phyloP scores from a whole-genome alignment of 1,284 basidiomycete species.

The Erythrobasidium hasegawianum region DNA sequence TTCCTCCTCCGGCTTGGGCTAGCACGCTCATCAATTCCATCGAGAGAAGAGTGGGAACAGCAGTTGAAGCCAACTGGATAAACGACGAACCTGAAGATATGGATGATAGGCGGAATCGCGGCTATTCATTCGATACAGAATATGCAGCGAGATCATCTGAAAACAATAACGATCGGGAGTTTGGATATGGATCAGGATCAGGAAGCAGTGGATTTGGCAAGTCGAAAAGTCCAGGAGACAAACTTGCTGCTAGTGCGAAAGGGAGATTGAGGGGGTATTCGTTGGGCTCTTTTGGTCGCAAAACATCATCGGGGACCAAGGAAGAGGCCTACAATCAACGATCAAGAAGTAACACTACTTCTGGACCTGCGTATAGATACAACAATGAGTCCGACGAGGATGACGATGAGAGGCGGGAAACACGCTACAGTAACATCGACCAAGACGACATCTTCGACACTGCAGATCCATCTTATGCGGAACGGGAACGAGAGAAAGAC shows the following conservation, averaged over 20 bases:
- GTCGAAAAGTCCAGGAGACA: slow-evolving; percentile 16
- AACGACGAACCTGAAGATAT: slow-evolving; percentile 31
- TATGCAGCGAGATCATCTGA: slow-evolving; percentile 13
- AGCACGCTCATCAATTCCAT: slow-evolving; percentile 66
- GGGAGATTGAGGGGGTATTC: slow-evolving; percentile 32
- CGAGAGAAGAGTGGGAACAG: slow-evolving; percentile 54
- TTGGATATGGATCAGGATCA: not conserved
- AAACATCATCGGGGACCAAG: not conserved
- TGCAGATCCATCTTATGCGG: not conserved
- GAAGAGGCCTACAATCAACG: slow-evolving; percentile 1
- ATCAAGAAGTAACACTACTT: slow-evolving; percentile 9
- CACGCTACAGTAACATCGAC: not conserved
- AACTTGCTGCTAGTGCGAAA: slow-evolving; percentile 13
- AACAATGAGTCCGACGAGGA: not conserved
- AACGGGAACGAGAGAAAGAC: not conserved
- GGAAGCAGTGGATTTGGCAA: not conserved
- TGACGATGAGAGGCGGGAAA: slow-evolving; percentile 6
- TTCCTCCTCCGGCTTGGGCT: slow-evolving; percentile 75
- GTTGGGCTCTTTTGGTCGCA: slow-evolving; percentile 22
- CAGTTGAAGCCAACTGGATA: slow-evolving; percentile 30
- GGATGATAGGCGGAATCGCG: slow-evolving; percentile 25
- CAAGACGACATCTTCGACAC: not conserved
- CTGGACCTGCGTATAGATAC: slow-evolving; percentile 12
- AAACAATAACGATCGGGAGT: not conserved
- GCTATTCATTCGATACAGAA: slow-evolving; percentile 26